Evolutionary conservation across 495 filamentous ascomycete genomes (phyloP).

Genomic region (Gamarada debralockiae): DNA sequence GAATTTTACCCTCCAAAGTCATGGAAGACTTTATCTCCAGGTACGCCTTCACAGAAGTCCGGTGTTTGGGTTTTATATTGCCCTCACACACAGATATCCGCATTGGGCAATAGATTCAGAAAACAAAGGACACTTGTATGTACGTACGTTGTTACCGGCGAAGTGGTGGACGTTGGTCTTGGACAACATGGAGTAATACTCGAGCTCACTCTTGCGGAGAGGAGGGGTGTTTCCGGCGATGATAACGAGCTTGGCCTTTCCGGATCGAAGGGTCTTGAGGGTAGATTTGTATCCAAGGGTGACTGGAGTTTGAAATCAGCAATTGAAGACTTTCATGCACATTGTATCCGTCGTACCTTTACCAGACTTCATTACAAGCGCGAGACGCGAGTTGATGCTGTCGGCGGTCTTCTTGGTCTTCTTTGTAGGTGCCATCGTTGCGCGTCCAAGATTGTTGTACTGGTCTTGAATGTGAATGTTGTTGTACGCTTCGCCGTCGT

Average conservation of each 20-base stretch:
- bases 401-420: constrained; percentile 91
- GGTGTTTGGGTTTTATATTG: constrained; percentile 8
- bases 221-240: constrained; percentile 95
- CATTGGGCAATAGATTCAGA: constrained; percentile 14
- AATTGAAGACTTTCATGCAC: constrained; percentile 1
- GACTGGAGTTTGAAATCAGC: constrained; percentile 39
- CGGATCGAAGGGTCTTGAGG: constrained; percentile 88
- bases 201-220: constrained; percentile 91
- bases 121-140: constrained; percentile 12
- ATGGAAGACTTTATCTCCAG: constrained; percentile 75
- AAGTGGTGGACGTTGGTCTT: constrained; percentile 97
- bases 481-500: constrained; percentile 74
- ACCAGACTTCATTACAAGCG: constrained; percentile 94
- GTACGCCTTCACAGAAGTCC: constrained; percentile 34
- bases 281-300: constrained; percentile 93
- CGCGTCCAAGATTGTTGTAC: constrained; percentile 16
- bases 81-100: constrained; percentile 16
- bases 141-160: constrained; percentile 93
- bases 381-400: constrained; percentile 78
- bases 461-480: constrained; percentile 20
- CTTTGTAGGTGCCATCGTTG: constrained; percentile 76
- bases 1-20: constrained; percentile 86
- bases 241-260: constrained; percentile 76
- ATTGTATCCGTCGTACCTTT: constrained; percentile 65
- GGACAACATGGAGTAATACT: constrained; percentile 85